Evolutionary conservation across 495 filamentous ascomycete genomes (phyloP).

Genomic region (Aspergillus biplanus): DNA sequence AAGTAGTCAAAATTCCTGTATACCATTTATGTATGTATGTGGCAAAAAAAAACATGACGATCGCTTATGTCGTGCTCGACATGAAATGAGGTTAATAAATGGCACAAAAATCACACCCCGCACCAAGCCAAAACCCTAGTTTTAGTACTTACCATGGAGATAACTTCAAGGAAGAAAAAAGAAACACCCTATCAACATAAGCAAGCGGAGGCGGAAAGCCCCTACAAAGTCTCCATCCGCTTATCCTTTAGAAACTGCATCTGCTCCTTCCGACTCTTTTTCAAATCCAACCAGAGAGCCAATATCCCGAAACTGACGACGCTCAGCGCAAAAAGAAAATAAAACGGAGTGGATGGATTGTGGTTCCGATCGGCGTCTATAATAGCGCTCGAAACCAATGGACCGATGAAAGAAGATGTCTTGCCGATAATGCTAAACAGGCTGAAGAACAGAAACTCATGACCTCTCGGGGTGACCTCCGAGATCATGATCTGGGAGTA

Average conservation of each 20-base stretch:
- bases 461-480: conserved; percentile 65
- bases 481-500: conserved; percentile 71
- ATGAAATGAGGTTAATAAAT: conserved; percentile 6
- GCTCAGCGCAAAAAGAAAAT: conserved; percentile 64
- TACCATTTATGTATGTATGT: neutral
- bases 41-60: neutral
- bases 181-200: neutral
- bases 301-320: conserved; percentile 56
- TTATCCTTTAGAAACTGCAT: conserved; percentile 52
- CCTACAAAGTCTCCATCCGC: neutral
- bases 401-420: conserved; percentile 65
- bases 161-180: too few species aligned
- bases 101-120: neutral
- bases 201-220: neutral
- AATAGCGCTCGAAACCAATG: conserved; percentile 65
- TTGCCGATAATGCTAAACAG: conserved; percentile 69
- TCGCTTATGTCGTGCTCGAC: neutral
- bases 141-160: too few species aligned
- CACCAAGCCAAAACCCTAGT: neutral
- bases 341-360: conserved; percentile 63
- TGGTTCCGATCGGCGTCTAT: conserved; percentile 60
- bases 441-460: conserved; percentile 70
- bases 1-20: conserved; percentile 1
- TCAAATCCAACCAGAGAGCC: conserved; percentile 57
- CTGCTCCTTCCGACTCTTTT: conserved; percentile 62